Evolutionary conservation across 2,329 filamentous ascomycete species (phyloP), one percentile per base, ranked within the genome.

Genomic region (Rutstroemia sydowiana): DNA sequence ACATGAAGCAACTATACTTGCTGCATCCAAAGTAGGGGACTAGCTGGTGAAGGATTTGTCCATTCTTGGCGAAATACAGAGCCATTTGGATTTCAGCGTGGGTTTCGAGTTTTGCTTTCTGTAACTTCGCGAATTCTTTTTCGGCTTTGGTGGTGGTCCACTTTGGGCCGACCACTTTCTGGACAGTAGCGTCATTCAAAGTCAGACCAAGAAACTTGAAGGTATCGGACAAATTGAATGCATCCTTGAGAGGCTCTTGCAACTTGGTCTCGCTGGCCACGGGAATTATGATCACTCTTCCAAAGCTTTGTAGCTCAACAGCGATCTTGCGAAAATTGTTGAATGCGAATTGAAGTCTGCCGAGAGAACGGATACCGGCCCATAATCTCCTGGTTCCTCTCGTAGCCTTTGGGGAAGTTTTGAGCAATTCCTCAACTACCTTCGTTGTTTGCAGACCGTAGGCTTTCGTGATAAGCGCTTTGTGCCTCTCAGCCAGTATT

Each of bases 1-100:
- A 55, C 48, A 52, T 52, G 37, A 55, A 55, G 18, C 53, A 55
- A 31, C 48, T 48, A 10, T 26, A 34, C 39, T 52, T 55, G 45
- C 53, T 55, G 21, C 53, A 55, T 28, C 53, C 53, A 44, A 52
- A 45, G 31, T 55, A 55, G 8, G 13, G 18, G 37, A 44, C 39
- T 4, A 48, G 3, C 8, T 26, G 21, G 8, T 23, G 8, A 1
- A 31, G n/a, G 14, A 2, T 50, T 5, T 46, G 53, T 47, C 26
- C 46, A 42, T 14, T 53, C 41, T 42, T 36, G 14, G 6, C 14
- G 2, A 36, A n/a, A n/a, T n/a, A 36, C 7, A 36, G 13, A 14
- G 14, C 5, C 13, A 36, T 36, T 36, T 36, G 32, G 16, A 36
- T 13, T 13, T 36, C 32, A 6, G 32, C 9, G 14, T 55, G 50